Conservation (phyloP, 202 grass and related monocot genomes). For the Eragrostis tef region DNA sequence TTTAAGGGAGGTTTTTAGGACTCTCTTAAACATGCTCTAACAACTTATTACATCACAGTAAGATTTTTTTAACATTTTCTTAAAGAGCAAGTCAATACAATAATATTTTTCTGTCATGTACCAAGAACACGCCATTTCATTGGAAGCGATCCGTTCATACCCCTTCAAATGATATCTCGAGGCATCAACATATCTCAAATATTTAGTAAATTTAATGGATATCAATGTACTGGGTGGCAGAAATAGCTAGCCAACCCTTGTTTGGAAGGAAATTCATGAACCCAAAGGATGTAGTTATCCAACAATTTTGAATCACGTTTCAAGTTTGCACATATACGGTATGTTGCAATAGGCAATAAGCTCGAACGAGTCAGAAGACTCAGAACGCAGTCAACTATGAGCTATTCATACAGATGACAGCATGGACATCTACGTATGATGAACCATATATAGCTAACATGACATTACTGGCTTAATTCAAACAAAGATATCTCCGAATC, state of each 20-base stretch:
- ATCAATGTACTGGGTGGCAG: neutral
- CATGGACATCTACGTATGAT: no score
- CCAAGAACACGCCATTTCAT: neutral
- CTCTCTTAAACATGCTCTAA: no score
- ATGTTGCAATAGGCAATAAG: neutral
- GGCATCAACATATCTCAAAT: neutral
- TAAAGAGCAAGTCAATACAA: neutral
- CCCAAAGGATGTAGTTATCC: neutral
- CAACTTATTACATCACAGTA: no score
- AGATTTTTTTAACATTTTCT: neutral
- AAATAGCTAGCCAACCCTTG: neutral
- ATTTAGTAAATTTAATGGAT: neutral
- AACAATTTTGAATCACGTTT: neutral
- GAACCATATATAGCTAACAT: neutral
- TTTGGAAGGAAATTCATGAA: constrained; percentile 3
- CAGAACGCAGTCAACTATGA: neutral
- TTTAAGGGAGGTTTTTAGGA: no score
- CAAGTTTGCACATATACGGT: neutral
- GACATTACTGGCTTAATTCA: neutral
- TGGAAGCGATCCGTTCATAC: neutral
- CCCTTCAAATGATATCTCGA: neutral
- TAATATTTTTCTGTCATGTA: neutral
- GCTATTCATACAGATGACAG: neutral
- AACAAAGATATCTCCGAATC: neutral
- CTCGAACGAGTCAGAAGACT: neutral